Base-by-base conservation (phyloP, 257 asterid species). In the Solanum bukasovii region DNA sequence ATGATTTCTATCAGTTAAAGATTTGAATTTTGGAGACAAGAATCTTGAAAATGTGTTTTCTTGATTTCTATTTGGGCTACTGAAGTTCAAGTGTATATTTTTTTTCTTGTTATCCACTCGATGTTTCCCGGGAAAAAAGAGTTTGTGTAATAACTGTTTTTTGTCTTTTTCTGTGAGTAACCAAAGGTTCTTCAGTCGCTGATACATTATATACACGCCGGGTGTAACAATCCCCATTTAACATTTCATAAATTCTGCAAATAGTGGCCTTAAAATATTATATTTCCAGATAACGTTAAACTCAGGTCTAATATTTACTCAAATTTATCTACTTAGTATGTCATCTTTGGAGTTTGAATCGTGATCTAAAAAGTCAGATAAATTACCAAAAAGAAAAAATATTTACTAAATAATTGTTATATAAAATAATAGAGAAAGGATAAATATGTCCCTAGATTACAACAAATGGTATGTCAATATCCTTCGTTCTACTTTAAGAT, bases 31-130 rank as follows among this genome's bases (percentile, higher is more conserved):
- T 14, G 35, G 63, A 14, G 37, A 25, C 37, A 79, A 37, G 35
- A 78, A 78, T 42, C 23, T 42, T 78, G 84, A 23, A 29, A 44
- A 27, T 3, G 21, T 2, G 20, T n/a, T 40, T 14, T 44, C 52
- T 14, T n/a, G 49, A 40, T 44, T 81, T 81, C 16, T 46, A 1
- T 42, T 78, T 79, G 10, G 18, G 85, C 4, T 29, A 29, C 1
- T 46, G 68, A 46, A 16, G 9, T 44, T 44, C n/a, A 44, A 27
- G 35, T 38, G 37, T 78, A 23, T 12, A 38, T 38, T 46, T 33
- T 49, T 74, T 23, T 44, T 44, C 63, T 78, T 49, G 70, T 82
- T 82, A 82, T 82, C 86, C 86, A 82, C 70, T 49, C 70, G 86
- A 82, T 49, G 44, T 82, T 82, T 82, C 86, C 86, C 86, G 86